phyloP scores from a whole-genome alignment of 2,329 filamentous ascomycete genomes.

The Exophiala spinifera region DNA sequence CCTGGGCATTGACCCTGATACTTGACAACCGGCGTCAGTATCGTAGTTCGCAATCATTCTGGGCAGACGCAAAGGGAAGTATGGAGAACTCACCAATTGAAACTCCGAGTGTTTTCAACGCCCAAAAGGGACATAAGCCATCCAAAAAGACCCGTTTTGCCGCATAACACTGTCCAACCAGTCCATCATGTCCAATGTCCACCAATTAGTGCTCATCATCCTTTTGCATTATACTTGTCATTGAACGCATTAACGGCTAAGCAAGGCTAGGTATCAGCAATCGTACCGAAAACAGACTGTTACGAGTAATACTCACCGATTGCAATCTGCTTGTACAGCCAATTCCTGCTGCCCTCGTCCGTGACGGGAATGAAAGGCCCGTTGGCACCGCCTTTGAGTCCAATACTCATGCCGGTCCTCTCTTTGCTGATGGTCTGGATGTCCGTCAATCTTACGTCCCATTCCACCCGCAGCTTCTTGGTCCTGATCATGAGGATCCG shows the following conservation, averaged over 20 bases:
- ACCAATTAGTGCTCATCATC: constrained; percentile 32
- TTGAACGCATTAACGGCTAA: constrained; percentile 64
- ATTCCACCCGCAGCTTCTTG: constrained; percentile 81
- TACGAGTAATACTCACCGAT: constrained; percentile 43
- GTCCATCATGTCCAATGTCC: too few relatives aligned
- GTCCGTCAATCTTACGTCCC: constrained; percentile 94
- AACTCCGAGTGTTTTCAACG: too few relatives aligned
- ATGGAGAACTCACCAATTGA: too few relatives aligned
- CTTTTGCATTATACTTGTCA: constrained; percentile 63
- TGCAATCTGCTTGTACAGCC: constrained; percentile 64
- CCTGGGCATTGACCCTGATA: too few relatives aligned
- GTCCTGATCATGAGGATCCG: constrained; percentile 88
- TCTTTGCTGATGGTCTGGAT: constrained; percentile 97
- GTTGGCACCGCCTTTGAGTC: constrained; percentile 83
- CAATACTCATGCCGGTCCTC: constrained; percentile 85
- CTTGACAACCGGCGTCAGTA: too few relatives aligned
- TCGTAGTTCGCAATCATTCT: too few relatives aligned
- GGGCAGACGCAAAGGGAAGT: too few relatives aligned
- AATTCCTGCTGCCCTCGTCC: constrained; percentile 73
- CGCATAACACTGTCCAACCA: too few relatives aligned
- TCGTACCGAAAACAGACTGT: not conserved
- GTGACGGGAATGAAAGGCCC: constrained; percentile 91
- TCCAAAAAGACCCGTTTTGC: too few relatives aligned
- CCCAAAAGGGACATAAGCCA: too few relatives aligned
- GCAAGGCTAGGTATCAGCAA: not conserved